Evolutionary conservation across 2,329 filamentous ascomycete species (phyloP).

Genomic region (Fusarium equiseti): DNA sequence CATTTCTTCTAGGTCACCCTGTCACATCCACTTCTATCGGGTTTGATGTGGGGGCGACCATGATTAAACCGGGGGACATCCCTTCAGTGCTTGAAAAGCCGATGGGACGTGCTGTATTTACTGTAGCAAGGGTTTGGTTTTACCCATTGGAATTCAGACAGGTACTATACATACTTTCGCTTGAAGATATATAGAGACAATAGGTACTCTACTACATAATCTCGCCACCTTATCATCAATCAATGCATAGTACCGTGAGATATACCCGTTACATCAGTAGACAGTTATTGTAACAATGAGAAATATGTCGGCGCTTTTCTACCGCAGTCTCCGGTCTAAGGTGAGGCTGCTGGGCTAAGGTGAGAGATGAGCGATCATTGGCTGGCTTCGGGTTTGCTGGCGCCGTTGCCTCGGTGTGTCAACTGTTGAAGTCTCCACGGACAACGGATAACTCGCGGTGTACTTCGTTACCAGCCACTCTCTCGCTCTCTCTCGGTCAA

Average conservation of each 20-base stretch:
- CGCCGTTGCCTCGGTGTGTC: slow-evolving; percentile 43
- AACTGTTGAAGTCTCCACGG: slow-evolving; percentile 35
- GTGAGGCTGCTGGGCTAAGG: not conserved
- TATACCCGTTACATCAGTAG: not conserved
- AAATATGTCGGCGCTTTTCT: slow-evolving; percentile 34
- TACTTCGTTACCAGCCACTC: slow-evolving; percentile 7
- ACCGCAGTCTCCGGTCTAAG: slow-evolving; percentile 26
- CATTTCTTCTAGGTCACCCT: slow-evolving; percentile 9
- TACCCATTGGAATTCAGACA: not conserved
- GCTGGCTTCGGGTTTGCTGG: slow-evolving; percentile 16
- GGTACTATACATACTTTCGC: not conserved
- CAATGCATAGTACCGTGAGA: not conserved
- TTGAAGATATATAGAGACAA: not conserved
- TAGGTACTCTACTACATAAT: not conserved
- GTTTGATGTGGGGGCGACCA: slow-evolving; percentile 42
- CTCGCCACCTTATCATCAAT: not conserved
- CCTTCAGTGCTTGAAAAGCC: not conserved
- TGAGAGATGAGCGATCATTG: slow-evolving; percentile 18
- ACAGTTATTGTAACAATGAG: slow-evolving; percentile 11
- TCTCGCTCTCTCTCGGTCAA: slow-evolving; percentile 33
- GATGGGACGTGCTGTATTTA: not conserved
- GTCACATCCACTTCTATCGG: slow-evolving; percentile 38
- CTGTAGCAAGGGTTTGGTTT: not conserved
- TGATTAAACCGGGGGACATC: slow-evolving; percentile 30
- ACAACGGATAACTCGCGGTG: slow-evolving; percentile 40